Conservation (phyloP, 768 basidiomycete genomes). For the Calocera cornea region DNA sequence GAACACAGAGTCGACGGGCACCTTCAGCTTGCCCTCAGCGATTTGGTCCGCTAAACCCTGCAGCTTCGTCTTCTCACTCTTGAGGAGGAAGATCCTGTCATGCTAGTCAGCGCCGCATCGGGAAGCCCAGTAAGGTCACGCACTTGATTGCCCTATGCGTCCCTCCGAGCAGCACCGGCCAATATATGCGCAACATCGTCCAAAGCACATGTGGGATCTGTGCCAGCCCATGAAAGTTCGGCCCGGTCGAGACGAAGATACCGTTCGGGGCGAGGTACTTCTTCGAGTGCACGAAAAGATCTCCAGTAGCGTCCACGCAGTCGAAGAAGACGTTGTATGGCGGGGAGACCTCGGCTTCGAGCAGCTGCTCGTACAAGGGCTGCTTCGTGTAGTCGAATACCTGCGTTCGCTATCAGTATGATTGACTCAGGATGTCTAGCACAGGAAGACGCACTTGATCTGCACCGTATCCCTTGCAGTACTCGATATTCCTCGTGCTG, state of each 20-base stretch:
- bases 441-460: no score
- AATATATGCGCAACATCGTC: slow-evolving; percentile 20
- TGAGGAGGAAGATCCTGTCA: slow-evolving; percentile 26
- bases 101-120: neutral
- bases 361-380: slow-evolving; percentile 37
- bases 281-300: slow-evolving; percentile 38
- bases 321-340: slow-evolving; percentile 50
- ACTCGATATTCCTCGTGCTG: slow-evolving; percentile 44
- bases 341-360: slow-evolving; percentile 32
- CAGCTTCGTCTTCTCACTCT: slow-evolving; percentile 27
- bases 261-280: slow-evolving; percentile 44
- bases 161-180: slow-evolving; percentile 44
- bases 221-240: slow-evolving; percentile 27
- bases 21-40: slow-evolving; percentile 37
- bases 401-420: slow-evolving; percentile 13
- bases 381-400: slow-evolving; percentile 50
- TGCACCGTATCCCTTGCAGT: slow-evolving; percentile 46
- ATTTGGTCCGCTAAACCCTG: slow-evolving; percentile 28
- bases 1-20: slow-evolving; percentile 46
- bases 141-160: slow-evolving; percentile 36
- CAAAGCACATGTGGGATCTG: slow-evolving; percentile 24
- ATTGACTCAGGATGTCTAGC: no score
- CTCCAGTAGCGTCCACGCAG: slow-evolving; percentile 36
- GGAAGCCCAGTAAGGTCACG: slow-evolving; percentile 13
- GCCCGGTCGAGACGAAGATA: slow-evolving; percentile 40